These are phyloP conservation scores for Plasmodium yoelii DNA, from an alignment of 169 alveolate genomes.

Conservation along the genomic window DNA sequence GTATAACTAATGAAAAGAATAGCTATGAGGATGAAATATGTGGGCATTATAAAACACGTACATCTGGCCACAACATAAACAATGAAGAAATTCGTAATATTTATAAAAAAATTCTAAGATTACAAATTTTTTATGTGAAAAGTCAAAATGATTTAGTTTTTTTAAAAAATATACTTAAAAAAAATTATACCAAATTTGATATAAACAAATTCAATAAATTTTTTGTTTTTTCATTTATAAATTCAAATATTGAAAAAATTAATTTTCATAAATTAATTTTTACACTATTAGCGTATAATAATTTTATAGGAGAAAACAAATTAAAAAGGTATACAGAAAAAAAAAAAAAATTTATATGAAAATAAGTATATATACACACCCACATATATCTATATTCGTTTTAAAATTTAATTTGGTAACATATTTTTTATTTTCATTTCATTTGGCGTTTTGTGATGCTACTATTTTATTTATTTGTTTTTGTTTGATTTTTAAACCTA, in stretches of 20 bases:
- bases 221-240: conserved; percentile 74
- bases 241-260: conserved; percentile 52
- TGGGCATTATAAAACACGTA: neutral
- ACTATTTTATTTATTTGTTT: neutral
- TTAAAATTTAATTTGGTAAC: too few species aligned
- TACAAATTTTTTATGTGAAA: conserved; percentile 44
- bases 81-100: conserved; percentile 31
- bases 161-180: conserved; percentile 46
- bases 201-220: conserved; percentile 22
- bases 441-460: neutral
- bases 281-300: conserved; percentile 47
- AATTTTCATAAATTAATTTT: conserved; percentile 71
- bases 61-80: neutral
- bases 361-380: neutral
- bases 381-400: too few species aligned
- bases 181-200: conserved; percentile 22
- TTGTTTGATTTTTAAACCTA: conserved; percentile 3
- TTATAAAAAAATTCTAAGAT: conserved; percentile 56
- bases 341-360: conserved; percentile 71
- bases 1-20: neutral
- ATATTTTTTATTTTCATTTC: conserved; percentile 10
- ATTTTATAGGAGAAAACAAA: conserved; percentile 13
- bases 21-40: neutral
- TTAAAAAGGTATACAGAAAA: conserved; percentile 26
- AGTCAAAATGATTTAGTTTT: conserved; percentile 18